Evolutionary conservation across 495 filamentous ascomycete genomes (phyloP).

Genomic region (Clohesyomyces aquaticus): DNA sequence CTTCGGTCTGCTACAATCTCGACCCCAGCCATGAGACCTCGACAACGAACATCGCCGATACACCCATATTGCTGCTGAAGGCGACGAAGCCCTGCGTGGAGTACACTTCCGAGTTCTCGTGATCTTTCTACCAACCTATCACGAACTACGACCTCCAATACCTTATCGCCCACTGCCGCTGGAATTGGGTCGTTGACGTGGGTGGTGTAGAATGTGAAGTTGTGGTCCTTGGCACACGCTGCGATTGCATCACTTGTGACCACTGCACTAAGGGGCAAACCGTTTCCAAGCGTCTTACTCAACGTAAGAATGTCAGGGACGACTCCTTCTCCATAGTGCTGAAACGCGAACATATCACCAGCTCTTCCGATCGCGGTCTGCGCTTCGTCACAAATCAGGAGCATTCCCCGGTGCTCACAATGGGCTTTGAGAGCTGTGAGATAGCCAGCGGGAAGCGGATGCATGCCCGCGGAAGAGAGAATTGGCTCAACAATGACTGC

Average conservation of each 20-base stretch:
- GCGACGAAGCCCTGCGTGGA: constrained; percentile 50
- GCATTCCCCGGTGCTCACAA: constrained; percentile 56
- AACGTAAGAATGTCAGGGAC: constrained; percentile 59
- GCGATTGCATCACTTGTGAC: constrained; percentile 56
- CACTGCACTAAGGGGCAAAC: constrained; percentile 57
- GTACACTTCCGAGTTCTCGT: constrained; percentile 47
- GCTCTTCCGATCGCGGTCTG: constrained; percentile 59
- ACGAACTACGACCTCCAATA: constrained; percentile 59
- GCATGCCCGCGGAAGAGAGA: constrained; percentile 54
- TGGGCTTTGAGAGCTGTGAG: constrained; percentile 52
- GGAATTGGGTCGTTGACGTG: constrained; percentile 61
- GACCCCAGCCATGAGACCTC: constrained; percentile 58
- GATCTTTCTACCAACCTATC: constrained; percentile 53
- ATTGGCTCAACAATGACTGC: constrained; percentile 62
- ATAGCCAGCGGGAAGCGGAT: constrained; percentile 54
- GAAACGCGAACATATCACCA: constrained; percentile 57
- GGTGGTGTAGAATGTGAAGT: constrained; percentile 52
- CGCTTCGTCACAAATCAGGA: constrained; percentile 60
- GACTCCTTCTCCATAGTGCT: constrained; percentile 52
- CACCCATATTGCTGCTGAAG: constrained; percentile 56
- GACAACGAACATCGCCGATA: constrained; percentile 60
- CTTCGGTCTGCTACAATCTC: constrained; percentile 56
- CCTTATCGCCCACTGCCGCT: constrained; percentile 59
- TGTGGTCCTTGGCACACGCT: constrained; percentile 44
- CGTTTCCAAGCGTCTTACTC: constrained; percentile 60